Evolutionary conservation across 345 rosid genomes (phyloP), one percentile per base, ranked within the genome.

Genomic region (Murraya koenigii): DNA sequence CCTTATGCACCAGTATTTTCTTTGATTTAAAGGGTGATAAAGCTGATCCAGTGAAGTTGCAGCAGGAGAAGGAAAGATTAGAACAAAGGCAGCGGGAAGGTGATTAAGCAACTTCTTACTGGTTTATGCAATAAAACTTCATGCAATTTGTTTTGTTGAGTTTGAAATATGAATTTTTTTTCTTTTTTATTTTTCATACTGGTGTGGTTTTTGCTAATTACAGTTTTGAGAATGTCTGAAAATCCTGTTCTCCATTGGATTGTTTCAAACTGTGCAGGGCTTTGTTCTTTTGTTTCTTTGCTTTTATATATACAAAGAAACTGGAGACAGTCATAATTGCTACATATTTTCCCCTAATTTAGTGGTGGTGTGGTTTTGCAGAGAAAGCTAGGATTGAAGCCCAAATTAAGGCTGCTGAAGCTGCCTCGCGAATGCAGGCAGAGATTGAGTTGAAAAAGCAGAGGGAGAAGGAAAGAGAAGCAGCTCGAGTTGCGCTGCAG

Each of bases 371-470:
- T 69, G 25, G 8, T 68, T 32, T 38, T 83, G 74, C 91, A 95
- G 97, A 95, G 81, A 90, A 82, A 75, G 89, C 90, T 20, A 87
- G 83, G 82, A 91, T 92, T 67, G 98, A 90, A 84, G 93, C 96
- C 2, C 90, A 88, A 78, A 89, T 93, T 19, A 80, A 74, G 86
- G 94, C 91, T 41, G 92, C 94, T 35, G 87, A 83, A 87, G 85
- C 85, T 74, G 93, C 95, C 62, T 62, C 85, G 4, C 81, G 75
- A 71, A 80, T 59, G 82, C 86, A 85, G 81, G 87, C 84, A 62
- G 90, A 89, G 83, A 75, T 66, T 2, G 94, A 95, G 77, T 60
- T 81, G 82, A 95, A 80, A 85, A 79, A 66, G 78, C 86, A 84
- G 66, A 86, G 96, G 22, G 92, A 88, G 82, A 90, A 69, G 49